Percentiles rank a stretch among this genome's conserved stretches.
These are phyloP conservation scores for Rhododendron henanense DNA, from an alignment of 148 eudicot species.

Conservation along the genomic window DNA sequence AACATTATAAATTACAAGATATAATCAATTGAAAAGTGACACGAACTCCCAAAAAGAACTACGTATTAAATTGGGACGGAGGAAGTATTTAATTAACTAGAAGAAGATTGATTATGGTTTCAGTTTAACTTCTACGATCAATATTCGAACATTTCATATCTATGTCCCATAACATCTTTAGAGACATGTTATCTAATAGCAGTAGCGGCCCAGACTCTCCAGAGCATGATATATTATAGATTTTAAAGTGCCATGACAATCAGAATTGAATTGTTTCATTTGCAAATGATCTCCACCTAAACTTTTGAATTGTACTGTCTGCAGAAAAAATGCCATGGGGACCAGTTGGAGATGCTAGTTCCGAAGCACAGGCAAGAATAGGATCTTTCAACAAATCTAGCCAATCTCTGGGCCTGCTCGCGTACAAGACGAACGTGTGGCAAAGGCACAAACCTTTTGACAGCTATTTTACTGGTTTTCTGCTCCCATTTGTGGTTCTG, in stretches of 20 bases:
- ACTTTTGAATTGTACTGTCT: not conserved
- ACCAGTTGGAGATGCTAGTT: conserved; percentile 7
- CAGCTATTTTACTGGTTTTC: not conserved
- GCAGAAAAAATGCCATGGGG: not conserved
- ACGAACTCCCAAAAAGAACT: no score
- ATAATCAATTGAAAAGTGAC: no score
- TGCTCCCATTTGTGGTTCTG: conserved; percentile 1
- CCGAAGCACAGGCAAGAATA: not conserved
- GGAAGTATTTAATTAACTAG: no score
- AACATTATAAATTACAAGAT: no score
- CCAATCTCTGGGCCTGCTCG: not conserved
- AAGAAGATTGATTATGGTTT: not conserved
- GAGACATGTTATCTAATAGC: not conserved
- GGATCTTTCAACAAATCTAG: conserved; percentile 10
- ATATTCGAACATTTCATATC: not conserved
- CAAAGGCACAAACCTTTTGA: not conserved
- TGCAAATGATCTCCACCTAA: not conserved
- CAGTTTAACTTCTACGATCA: not conserved
- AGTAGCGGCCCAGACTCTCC: not conserved
- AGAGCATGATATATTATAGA: not conserved
- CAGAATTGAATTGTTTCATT: not conserved
- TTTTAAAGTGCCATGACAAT: not conserved
- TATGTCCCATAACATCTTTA: not conserved
- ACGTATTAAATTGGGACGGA: no score
- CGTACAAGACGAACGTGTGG: not conserved